These are phyloP conservation scores for Metschnikowia lunata DNA, from an alignment of 805 yeast species.

Conservation along the genomic window DNA sequence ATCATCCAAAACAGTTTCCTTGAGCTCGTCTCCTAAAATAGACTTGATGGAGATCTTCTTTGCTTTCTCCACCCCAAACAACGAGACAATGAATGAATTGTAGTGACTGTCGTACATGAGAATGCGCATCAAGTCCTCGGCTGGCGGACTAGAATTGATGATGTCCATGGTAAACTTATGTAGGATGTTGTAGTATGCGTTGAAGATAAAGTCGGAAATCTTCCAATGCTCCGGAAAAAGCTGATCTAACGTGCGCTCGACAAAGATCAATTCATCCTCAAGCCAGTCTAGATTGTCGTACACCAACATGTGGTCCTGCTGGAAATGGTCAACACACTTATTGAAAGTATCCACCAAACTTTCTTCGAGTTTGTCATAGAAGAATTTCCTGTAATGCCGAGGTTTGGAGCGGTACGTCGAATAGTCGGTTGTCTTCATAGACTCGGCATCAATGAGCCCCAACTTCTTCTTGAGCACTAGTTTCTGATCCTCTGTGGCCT, in stretches of 20 bases:
- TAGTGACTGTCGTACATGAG: slow-evolving; percentile 74
- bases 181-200: slow-evolving; percentile 62
- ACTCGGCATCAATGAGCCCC: slow-evolving; percentile 19
- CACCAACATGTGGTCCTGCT: slow-evolving; percentile 49
- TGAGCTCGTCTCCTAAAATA: slow-evolving; percentile 66
- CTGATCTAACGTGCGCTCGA: slow-evolving; percentile 51
- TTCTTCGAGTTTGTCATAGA: slow-evolving; percentile 53
- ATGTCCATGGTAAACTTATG: slow-evolving; percentile 61
- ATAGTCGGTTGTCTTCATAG: slow-evolving; percentile 23
- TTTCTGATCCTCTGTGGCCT: slow-evolving; percentile 73
- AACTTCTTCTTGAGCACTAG: slow-evolving; percentile 28
- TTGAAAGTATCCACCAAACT: slow-evolving; percentile 65
- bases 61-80: slow-evolving; percentile 31
- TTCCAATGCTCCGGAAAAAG: slow-evolving; percentile 76
- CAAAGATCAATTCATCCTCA: slow-evolving; percentile 70
- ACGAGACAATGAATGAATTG: slow-evolving; percentile 29
- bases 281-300: slow-evolving; percentile 77
- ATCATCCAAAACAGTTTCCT: slow-evolving; percentile 70
- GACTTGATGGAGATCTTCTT: slow-evolving; percentile 43
- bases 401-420: slow-evolving; percentile 31
- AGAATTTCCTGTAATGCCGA: slow-evolving; percentile 59
- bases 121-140: slow-evolving; percentile 66
- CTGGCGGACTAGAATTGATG: slow-evolving; percentile 72
- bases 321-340: slow-evolving; percentile 55
- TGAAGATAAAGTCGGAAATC: slow-evolving; percentile 55